Percentiles rank a stretch among this genome's conserved stretches.
Evolutionary conservation across 306 rosid genomes (phyloP).

Genomic region (Oemleria cerasiformis): DNA sequence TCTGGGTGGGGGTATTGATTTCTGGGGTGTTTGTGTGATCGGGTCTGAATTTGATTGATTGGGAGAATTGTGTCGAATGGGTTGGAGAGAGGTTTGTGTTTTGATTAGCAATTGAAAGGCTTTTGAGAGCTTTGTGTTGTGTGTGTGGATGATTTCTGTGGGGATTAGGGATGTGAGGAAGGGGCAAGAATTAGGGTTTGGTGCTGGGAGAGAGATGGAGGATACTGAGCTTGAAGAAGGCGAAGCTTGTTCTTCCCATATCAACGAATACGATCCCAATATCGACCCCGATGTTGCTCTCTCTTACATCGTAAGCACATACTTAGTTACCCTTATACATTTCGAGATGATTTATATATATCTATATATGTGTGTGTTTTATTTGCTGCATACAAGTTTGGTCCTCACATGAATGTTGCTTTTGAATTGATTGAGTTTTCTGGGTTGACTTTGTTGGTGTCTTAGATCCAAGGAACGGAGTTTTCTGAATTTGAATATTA

Average conservation of each 20-base stretch:
- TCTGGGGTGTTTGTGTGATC: slow-evolving; percentile 38
- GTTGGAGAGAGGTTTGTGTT: slow-evolving; percentile 36
- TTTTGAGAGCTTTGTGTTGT: slow-evolving; percentile 40
- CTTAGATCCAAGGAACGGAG: slow-evolving; percentile 21
- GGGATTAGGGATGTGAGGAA: slow-evolving; percentile 77
- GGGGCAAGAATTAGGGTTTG: slow-evolving; percentile 64
- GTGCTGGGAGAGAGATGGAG: slow-evolving; percentile 64
- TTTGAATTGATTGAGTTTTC: background rate
- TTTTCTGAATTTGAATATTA: slow-evolving; percentile 7
- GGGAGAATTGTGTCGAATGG: slow-evolving; percentile 34
- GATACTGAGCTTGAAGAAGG: slow-evolving; percentile 98
- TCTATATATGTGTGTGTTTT: background rate
- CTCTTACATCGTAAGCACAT: slow-evolving; percentile 83
- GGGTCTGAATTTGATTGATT: slow-evolving; percentile 32
- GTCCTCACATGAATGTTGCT: background rate
- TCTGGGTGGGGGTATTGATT: slow-evolving; percentile 24
- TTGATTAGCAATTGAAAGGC: slow-evolving; percentile 32
- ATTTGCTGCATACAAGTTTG: slow-evolving; percentile 1
- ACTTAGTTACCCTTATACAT: background rate
- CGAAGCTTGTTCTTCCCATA: slow-evolving; percentile 77
- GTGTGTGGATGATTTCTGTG: slow-evolving; percentile 63
- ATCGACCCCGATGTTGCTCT: slow-evolving; percentile 82
- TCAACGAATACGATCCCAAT: slow-evolving; percentile 60
- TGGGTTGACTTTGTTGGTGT: slow-evolving; percentile 31
- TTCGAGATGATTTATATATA: background rate